Conservation (phyloP, 352 stramenopile genomes). For the Phytophthora fragariaefolia region DNA sequence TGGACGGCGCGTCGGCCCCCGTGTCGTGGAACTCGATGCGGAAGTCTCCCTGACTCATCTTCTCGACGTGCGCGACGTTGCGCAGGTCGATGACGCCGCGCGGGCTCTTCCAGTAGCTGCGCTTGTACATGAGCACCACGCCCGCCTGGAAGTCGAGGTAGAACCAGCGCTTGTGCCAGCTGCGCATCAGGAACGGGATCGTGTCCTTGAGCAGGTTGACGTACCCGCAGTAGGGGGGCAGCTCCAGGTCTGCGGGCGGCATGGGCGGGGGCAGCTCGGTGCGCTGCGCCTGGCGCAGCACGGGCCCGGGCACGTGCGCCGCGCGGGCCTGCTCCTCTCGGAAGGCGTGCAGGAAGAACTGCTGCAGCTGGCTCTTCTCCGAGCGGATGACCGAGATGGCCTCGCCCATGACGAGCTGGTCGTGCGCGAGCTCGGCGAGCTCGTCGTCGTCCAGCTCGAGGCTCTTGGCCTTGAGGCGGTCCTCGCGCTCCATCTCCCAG, state of each 20-base stretch:
- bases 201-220: constrained; percentile 81
- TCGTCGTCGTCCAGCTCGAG: constrained; percentile 73
- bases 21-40: constrained; percentile 64
- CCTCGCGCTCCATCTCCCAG: constrained; percentile 56
- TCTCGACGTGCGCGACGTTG: constrained; percentile 62
- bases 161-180: constrained; percentile 85
- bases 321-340: constrained; percentile 50
- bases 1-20: constrained; percentile 40
- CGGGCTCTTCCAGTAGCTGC: constrained; percentile 86
- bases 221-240: constrained; percentile 80
- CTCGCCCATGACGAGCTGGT: constrained; percentile 55
- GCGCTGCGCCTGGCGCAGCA: constrained; percentile 35
- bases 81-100: constrained; percentile 77
- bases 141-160: constrained; percentile 81
- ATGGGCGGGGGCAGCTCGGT: constrained; percentile 42
- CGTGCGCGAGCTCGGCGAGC: constrained; percentile 62
- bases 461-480: constrained; percentile 56
- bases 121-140: constrained; percentile 81
- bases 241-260: constrained; percentile 43
- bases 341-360: constrained; percentile 65
- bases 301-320: constrained; percentile 24
- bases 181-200: constrained; percentile 77
- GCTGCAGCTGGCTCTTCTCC: constrained; percentile 66
- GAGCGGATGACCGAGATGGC: constrained; percentile 67
- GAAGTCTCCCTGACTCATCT: constrained; percentile 77